Conservation (phyloP, 768 basidiomycete genomes). For the Phanerochaete carnosa region DNA sequence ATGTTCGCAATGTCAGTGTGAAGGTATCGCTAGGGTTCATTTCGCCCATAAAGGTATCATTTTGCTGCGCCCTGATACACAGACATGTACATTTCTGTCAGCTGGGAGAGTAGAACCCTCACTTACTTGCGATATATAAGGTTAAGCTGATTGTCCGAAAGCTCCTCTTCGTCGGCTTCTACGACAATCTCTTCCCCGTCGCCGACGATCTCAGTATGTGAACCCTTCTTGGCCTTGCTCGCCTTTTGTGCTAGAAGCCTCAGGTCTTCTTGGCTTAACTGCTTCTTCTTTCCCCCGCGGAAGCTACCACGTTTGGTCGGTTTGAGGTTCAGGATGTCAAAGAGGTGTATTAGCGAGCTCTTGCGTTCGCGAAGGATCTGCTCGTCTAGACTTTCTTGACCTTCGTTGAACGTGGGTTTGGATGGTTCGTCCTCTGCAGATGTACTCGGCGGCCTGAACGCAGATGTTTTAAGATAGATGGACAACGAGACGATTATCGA, state of each 20-base stretch:
- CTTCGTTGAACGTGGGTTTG: conserved; percentile 64
- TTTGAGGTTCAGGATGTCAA: conserved; percentile 68
- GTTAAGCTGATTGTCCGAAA: conserved; percentile 77
- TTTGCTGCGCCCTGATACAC: conserved; percentile 68
- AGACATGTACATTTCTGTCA: not conserved
- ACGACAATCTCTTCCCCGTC: conserved; percentile 82
- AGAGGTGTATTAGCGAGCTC: conserved; percentile 65
- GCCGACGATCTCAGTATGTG: conserved; percentile 65
- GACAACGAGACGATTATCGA: conserved; percentile 76
- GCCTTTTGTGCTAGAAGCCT: conserved; percentile 36
- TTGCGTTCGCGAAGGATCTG: conserved; percentile 79
- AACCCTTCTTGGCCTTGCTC: conserved; percentile 23
- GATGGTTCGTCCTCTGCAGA: conserved; percentile 22
- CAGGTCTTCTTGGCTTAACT: conserved; percentile 37
- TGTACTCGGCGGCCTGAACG: conserved; percentile 53
- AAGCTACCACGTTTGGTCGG: conserved; percentile 36
- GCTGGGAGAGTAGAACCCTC: not conserved
- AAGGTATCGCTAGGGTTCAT: conserved; percentile 84
- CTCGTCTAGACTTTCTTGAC: conserved; percentile 77
- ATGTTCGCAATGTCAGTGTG: conserved; percentile 69
- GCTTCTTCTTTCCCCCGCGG: conserved; percentile 18
- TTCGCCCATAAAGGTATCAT: conserved; percentile 71
- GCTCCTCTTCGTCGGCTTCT: conserved; percentile 74
- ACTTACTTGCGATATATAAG: conserved; percentile 79
- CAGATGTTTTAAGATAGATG: conserved; percentile 63